phyloP scores from a whole-genome alignment of 2,329 filamentous ascomycete genomes.

The Penicillium rolfsii region DNA sequence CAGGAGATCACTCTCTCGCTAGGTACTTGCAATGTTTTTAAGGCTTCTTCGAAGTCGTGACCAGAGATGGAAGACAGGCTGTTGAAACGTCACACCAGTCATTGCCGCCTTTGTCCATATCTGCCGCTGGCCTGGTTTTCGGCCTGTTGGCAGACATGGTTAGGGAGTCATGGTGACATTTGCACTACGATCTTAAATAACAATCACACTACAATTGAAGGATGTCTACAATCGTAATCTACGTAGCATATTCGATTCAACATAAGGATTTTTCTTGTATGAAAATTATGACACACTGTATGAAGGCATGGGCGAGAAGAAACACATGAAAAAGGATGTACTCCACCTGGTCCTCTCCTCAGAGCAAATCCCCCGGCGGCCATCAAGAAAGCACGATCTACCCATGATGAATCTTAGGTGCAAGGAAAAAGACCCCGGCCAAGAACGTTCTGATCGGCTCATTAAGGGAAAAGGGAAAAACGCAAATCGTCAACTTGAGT shows the following conservation, averaged over 20 bases:
- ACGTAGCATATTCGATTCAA: conserved; percentile 8
- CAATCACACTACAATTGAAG: not conserved
- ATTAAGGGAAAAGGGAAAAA: conserved; percentile 4
- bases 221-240: not conserved
- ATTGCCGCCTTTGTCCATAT: not conserved
- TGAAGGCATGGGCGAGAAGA: conserved; percentile 27
- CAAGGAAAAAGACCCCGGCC: conserved; percentile 15
- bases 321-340: conserved; percentile 23
- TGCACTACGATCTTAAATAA: not conserved
- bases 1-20: no score
- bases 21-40: not conserved
- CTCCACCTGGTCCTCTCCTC: conserved; percentile 17
- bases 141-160: not conserved
- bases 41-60: no score
- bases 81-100: no score
- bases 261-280: conserved; percentile 27
- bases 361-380: conserved; percentile 24
- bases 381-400: conserved; percentile 26
- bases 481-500: conserved; percentile 26
- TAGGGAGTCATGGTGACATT: not conserved
- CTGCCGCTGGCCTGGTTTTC: not conserved
- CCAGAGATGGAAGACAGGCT: no score
- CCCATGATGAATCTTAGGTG: conserved; percentile 20
- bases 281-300: conserved; percentile 36
- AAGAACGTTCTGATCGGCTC: conserved; percentile 17